Evolutionary conservation across 371 early-diverging fungal genomes (phyloP), one percentile per base, ranked within the genome.

Genomic region (Saksenaea vasiformis): DNA sequence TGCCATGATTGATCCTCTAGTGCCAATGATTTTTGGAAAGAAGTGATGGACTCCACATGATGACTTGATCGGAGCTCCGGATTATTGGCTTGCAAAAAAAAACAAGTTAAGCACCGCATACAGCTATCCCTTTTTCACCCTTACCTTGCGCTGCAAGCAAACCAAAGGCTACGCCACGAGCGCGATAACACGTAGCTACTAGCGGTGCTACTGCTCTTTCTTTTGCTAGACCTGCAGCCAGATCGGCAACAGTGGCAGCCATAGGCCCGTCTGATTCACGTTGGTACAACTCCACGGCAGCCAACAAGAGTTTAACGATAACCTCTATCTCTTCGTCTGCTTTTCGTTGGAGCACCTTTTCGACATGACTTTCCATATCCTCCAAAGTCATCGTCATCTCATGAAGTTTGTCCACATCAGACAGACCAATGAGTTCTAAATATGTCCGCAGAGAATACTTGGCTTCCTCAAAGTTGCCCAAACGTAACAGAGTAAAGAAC

Each of bases 381-480:
- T 31, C 39, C 7, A 8, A 56, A 47, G 36, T 27, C 17, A 26
- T 15, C 11, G 1, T 24, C 34, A 44, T 55, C 31, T 5, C 35
- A 26, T 47, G 26, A 3, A 3, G 17, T 14, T 56, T 14, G 26
- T 61, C 61, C 19, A 62, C 51, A 37, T 70, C 70, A 24, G 64
- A 61, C 0, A 75, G 38, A 17, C 75, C 84, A 11, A 83, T 77
- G 37, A 87, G 61, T 39, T 80, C 75, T 57, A 83, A 67, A 65
- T 92, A 92, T 0, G 86, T 73, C 31, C 79, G 73, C 0, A 91
- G 67, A 5, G 91, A 85, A 68, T 84, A 64, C 15, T 81, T 78
- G 0, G 91, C 91, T 71, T 92, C 93, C 55, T 88, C 87, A 63
- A 84, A 87, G 58, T 90, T 86, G 19, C 92, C 91, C 26, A 87